These are phyloP conservation scores for Yamadazyma sp. DNA, from an alignment of 805 yeast genomes.

Conservation along the genomic window DNA sequence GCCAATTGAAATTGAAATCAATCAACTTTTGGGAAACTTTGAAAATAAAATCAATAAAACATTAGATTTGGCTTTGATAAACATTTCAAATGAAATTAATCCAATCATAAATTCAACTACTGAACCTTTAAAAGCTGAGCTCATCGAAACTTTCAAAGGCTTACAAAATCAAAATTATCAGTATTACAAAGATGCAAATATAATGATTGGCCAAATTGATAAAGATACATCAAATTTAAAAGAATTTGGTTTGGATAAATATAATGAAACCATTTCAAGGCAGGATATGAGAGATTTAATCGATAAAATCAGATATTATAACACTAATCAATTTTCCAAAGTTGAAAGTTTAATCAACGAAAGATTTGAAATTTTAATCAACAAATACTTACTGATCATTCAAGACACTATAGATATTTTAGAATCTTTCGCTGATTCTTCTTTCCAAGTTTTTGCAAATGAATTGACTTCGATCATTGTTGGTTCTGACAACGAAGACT, in stretches of 20 bases:
- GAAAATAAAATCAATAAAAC: constrained; percentile 31
- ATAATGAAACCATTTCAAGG: constrained; percentile 23
- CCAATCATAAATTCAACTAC: constrained; percentile 23
- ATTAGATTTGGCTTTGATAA: constrained; percentile 29
- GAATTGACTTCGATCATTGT: constrained; percentile 41
- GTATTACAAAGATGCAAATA: constrained; percentile 28
- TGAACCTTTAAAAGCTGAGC: constrained; percentile 21
- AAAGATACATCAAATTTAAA: constrained; percentile 32
- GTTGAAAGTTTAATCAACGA: constrained; percentile 25
- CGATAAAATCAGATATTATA: constrained; percentile 19
- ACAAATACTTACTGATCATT: constrained; percentile 26
- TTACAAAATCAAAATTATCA: constrained; percentile 27
- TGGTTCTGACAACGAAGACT: constrained; percentile 16
- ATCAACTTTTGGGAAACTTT: constrained; percentile 32
- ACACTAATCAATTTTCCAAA: constrained; percentile 17
- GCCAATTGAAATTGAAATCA: constrained; percentile 18
- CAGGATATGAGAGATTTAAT: constrained; percentile 37
- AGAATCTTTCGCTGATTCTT: constrained; percentile 71
- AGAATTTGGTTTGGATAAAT: constrained; percentile 10
- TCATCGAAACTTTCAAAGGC: constrained; percentile 24
- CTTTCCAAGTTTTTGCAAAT: constrained; percentile 62
- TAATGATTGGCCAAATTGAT: constrained; percentile 28
- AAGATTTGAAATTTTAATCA: constrained; percentile 25
- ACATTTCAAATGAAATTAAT: constrained; percentile 29
- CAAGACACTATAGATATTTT: constrained; percentile 58